Percentiles rank a stretch among this genome's conserved stretches.
These are phyloP conservation scores for Penicillium crystallinum DNA, from an alignment of 495 filamentous ascomycete genomes.

Conservation along the genomic window DNA sequence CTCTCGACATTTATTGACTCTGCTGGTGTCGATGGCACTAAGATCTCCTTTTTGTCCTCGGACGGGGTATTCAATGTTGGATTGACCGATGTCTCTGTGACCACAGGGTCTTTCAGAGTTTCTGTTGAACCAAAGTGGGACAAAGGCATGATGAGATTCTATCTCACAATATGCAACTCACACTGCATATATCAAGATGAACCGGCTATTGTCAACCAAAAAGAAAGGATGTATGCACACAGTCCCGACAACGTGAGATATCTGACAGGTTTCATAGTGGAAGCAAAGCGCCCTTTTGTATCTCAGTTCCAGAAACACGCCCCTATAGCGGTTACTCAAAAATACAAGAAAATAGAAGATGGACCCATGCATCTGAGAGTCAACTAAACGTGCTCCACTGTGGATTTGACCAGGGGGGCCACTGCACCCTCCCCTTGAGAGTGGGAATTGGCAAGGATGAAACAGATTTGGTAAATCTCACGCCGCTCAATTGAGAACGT, in stretches of 20 bases:
- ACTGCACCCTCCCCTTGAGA: slow-evolving; percentile 13
- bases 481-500: slow-evolving; percentile 9
- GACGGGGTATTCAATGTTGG: slow-evolving; percentile 16
- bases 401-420: slow-evolving; percentile 19
- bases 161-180: slow-evolving; percentile 1
- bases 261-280: background rate
- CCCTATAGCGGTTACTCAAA: slow-evolving; percentile 12
- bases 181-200: background rate
- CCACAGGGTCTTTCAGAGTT: slow-evolving; percentile 9
- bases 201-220: slow-evolving; percentile 7
- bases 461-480: slow-evolving; percentile 12
- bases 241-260: background rate
- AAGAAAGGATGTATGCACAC: background rate
- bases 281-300: slow-evolving; percentile 17
- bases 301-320: slow-evolving; percentile 1
- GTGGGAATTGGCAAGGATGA: slow-evolving; percentile 12
- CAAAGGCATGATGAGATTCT: slow-evolving; percentile 10
- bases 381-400: slow-evolving; percentile 26
- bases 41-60: slow-evolving; percentile 14
- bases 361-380: slow-evolving; percentile 10
- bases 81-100: slow-evolving; percentile 12
- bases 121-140: slow-evolving; percentile 9
- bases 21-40: slow-evolving; percentile 13
- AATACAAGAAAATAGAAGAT: slow-evolving; percentile 4
- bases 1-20: slow-evolving; percentile 21